These are phyloP conservation scores for Gloeophyllum trabeum DNA, from an alignment of 768 basidiomycete genomes.

Conservation along the genomic window DNA sequence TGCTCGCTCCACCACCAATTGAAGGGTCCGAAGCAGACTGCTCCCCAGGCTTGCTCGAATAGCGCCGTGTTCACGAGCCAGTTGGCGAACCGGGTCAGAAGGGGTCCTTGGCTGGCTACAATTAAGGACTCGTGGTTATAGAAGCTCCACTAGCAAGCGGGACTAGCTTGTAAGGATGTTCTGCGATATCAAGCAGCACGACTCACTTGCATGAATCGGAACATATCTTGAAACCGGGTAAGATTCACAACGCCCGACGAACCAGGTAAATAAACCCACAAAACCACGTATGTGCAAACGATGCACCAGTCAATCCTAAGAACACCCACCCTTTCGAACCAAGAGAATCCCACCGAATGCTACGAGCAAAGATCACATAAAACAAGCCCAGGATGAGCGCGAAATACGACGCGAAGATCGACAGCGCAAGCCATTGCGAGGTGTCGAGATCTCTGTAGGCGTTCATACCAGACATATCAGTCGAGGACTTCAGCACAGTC, in stretches of 20 bases:
- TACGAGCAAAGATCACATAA: slow-evolving; percentile 15
- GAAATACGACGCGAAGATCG: slow-evolving; percentile 25
- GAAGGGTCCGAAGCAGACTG: slow-evolving; percentile 23
- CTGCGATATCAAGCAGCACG: neutral
- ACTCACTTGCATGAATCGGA: slow-evolving; percentile 30
- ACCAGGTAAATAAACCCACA: slow-evolving; percentile 6
- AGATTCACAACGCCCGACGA: neutral
- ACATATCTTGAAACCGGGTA: slow-evolving; percentile 38
- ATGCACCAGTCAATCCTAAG: slow-evolving; percentile 20
- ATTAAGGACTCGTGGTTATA: slow-evolving; percentile 24
- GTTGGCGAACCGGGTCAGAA: slow-evolving; percentile 25
- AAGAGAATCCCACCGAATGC: neutral
- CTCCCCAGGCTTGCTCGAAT: slow-evolving; percentile 47
- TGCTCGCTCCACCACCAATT: slow-evolving; percentile 71
- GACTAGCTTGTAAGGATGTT: neutral
- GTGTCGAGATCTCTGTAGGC: too few relatives aligned
- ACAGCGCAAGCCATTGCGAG: slow-evolving; percentile 9
- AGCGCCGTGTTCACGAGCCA: slow-evolving; percentile 47
- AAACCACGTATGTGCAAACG: slow-evolving; percentile 37
- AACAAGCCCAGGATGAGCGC: slow-evolving; percentile 18
- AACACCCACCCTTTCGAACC: slow-evolving; percentile 12
- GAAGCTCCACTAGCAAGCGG: slow-evolving; percentile 40
- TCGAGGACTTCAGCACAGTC: too few relatives aligned
- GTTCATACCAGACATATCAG: too few relatives aligned
- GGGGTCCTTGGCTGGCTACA: neutral